These are phyloP conservation scores for Tolypocladium endophyticum DNA, from an alignment of 2,329 filamentous ascomycete genomes.

Conservation along the genomic window DNA sequence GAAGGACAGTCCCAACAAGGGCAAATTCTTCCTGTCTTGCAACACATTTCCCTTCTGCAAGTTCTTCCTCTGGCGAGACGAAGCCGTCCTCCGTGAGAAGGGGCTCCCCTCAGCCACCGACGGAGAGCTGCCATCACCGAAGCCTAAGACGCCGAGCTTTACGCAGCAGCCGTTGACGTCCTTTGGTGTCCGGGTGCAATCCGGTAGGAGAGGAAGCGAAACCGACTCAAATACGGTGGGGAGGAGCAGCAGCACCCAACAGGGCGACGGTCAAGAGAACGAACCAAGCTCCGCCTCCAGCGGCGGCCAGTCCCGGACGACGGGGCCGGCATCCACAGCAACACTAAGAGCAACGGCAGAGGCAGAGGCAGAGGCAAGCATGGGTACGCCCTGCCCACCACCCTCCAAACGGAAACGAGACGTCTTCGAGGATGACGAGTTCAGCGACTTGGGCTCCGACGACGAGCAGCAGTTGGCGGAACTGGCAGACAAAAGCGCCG, in stretches of 20 bases:
- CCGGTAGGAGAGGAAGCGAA: constrained; percentile 6
- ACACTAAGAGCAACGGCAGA: not conserved
- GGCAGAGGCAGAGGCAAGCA: not conserved
- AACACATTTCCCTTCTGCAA: constrained; percentile 22
- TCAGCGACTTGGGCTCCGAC: constrained; percentile 26
- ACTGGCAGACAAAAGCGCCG: constrained; percentile 24
- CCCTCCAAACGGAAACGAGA: constrained; percentile 18
- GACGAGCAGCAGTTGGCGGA: constrained; percentile 25
- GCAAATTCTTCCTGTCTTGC: constrained; percentile 32
- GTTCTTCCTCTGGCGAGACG: constrained; percentile 36
- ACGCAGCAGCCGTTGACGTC: constrained; percentile 18
- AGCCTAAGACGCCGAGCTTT: constrained; percentile 14
- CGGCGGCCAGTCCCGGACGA: not conserved
- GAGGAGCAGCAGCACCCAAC: not conserved
- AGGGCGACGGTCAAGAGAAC: constrained; percentile 1
- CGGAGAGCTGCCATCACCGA: constrained; percentile 2
- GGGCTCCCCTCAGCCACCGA: constrained; percentile 6
- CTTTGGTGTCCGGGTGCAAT: constrained; percentile 17
- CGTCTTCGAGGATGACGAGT: constrained; percentile 12
- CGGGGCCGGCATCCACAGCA: not conserved
- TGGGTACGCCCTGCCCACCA: constrained; percentile 2
- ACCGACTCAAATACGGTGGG: not conserved
- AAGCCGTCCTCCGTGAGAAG: constrained; percentile 20
- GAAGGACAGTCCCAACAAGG: constrained; percentile 27
- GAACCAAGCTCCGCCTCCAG: not conserved